Percentiles rank a stretch among this genome's conserved stretches.
Conservation (phyloP, 73 alveolate genomes). For the Symbiodinium pilosum region DNA sequence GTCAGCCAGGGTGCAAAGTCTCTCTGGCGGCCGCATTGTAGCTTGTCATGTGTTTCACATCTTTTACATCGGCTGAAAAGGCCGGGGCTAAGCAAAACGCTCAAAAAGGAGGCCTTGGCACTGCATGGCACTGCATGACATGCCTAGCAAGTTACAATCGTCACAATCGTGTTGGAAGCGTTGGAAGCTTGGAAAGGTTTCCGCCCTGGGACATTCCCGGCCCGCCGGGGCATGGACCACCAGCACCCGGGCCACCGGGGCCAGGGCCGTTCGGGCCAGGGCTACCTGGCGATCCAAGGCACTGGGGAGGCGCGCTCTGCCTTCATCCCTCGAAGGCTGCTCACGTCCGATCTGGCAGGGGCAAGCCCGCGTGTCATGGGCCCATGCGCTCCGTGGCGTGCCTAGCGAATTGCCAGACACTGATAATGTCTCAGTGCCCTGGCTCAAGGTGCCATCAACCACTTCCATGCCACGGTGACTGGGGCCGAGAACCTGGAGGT, state of each 20-base stretch:
- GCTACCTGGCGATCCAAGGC: not conserved
- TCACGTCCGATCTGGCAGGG: no score
- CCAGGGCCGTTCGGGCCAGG: not conserved
- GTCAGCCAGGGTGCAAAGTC: not conserved
- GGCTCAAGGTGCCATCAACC: not conserved
- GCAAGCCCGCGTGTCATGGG: no score
- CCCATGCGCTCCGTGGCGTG: not conserved
- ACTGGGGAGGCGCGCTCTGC: not conserved
- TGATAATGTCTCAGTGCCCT: no score
- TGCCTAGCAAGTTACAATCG: no score
- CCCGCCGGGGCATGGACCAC: not conserved
- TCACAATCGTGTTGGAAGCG: no score
- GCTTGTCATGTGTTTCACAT: not conserved
- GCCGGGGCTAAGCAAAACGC: no score
- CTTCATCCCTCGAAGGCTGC: no score
- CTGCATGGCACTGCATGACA: no score
- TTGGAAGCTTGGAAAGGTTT: no score
- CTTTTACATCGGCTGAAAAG: not conserved
- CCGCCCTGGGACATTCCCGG: not conserved
- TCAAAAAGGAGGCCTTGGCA: no score
- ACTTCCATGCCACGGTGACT: not conserved
- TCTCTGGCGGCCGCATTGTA: not conserved
- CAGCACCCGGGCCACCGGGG: not conserved
- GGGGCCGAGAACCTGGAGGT: not conserved
- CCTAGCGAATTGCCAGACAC: no score